A percentile compares a stretch with the other conserved stretches of the same genome.
phyloP scores from a whole-genome alignment of 805 yeast genomes.

The Pichia pseudocactophila region DNA sequence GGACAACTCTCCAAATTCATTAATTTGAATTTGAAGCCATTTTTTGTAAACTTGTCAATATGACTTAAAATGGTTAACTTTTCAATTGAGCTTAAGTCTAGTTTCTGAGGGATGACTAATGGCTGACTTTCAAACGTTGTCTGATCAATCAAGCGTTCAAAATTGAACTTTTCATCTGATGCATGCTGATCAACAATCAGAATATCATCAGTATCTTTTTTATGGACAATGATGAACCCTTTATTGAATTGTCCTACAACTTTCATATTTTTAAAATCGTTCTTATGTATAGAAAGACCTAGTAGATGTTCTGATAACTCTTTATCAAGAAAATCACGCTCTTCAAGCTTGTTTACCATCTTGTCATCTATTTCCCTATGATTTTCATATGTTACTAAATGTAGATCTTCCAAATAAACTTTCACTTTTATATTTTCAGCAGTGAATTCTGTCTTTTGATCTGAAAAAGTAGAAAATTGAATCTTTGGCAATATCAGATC shows the following conservation, averaged over 20 bases:
- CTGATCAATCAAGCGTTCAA: conserved; percentile 55
- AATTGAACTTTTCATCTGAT: conserved; percentile 89
- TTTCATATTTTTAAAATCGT: conserved; percentile 66
- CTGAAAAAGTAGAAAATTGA: no score
- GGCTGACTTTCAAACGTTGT: conserved; percentile 61
- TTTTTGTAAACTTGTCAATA: conserved; percentile 45
- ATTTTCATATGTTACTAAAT: conserved; percentile 1
- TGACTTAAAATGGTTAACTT: conserved; percentile 63
- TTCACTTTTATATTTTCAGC: not conserved
- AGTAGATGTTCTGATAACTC: conserved; percentile 49
- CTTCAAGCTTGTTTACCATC: conserved; percentile 7
- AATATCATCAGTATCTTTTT: conserved; percentile 43
- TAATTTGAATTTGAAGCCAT: conserved; percentile 64
- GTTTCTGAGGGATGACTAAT: conserved; percentile 45
- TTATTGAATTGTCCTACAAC: conserved; percentile 89
- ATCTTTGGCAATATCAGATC: no score
- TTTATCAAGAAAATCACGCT: conserved; percentile 37
- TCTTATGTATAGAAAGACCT: conserved; percentile 54
- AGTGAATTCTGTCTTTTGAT: no score
- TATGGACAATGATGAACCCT: conserved; percentile 81
- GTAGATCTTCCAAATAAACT: not conserved
- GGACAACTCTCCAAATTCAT: conserved; percentile 45
- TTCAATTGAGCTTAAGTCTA: conserved; percentile 71
- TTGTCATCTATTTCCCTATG: not conserved
- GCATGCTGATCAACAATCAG: conserved; percentile 97